Percentiles rank a stretch among this genome's conserved stretches.
phyloP scores from a whole-genome alignment of 331 rosid genomes.

The Quercus lobata region DNA sequence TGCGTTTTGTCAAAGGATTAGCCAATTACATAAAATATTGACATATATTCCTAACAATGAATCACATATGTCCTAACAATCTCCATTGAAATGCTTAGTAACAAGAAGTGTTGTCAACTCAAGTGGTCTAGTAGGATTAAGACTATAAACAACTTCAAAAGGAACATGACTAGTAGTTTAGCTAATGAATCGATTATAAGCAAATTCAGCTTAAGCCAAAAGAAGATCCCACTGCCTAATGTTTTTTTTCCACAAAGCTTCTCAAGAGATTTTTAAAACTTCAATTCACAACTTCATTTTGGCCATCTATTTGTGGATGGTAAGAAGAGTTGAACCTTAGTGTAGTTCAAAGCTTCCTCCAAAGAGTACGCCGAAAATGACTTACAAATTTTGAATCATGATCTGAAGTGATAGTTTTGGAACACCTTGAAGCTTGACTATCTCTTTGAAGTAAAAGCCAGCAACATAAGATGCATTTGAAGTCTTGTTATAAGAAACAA shows the following conservation, averaged over 20 bases:
- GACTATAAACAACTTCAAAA: background rate
- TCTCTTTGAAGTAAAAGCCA: background rate
- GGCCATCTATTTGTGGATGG: background rate
- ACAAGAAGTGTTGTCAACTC: background rate
- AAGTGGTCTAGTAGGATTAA: background rate
- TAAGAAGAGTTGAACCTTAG: background rate
- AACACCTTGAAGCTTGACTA: background rate
- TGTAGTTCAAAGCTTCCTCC: too few species aligned
- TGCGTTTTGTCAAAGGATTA: too few species aligned
- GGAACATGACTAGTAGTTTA: background rate
- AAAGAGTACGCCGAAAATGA: too few species aligned
- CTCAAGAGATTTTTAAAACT: background rate
- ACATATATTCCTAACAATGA: too few species aligned
- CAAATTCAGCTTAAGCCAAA: too few species aligned
- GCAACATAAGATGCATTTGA: background rate
- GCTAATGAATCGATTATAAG: too few species aligned
- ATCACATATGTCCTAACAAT: too few species aligned
- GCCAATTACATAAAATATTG: too few species aligned
- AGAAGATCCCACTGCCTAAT: background rate
- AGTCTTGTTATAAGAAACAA: background rate
- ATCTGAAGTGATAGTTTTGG: too few species aligned
- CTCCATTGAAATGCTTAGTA: background rate
- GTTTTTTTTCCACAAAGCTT: background rate
- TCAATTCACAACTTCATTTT: background rate
- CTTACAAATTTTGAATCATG: too few species aligned